A percentile compares a stretch with the other conserved stretches of the same genome.
Evolutionary conservation across 768 basidiomycete species (phyloP).

Genomic region (Pisolithus tinctorius): DNA sequence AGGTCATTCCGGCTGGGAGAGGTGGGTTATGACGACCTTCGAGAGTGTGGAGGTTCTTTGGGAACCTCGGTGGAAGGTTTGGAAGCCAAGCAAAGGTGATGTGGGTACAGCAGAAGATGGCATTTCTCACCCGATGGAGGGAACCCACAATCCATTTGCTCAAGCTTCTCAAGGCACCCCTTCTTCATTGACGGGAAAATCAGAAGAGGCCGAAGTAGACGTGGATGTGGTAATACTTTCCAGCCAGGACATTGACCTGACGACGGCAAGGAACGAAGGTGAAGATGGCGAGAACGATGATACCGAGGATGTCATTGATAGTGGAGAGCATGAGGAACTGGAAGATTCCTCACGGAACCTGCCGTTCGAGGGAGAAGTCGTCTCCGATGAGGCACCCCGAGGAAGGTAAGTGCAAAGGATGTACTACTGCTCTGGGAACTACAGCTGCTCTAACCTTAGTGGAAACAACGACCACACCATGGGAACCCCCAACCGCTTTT

Average conservation of each 20-base stretch:
- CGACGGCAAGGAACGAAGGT: conserved; percentile 11
- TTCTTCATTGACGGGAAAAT: conserved; percentile 3
- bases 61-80: conserved; percentile 54
- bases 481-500: conserved; percentile 1
- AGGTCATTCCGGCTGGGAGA: conserved; percentile 47
- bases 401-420: background rate
- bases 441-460: background rate
- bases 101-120: conserved; percentile 18
- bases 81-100: conserved; percentile 37
- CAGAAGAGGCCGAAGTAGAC: conserved; percentile 17
- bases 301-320: conserved; percentile 9
- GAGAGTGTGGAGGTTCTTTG: conserved; percentile 87
- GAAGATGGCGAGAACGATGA: conserved; percentile 14
- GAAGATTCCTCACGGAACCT: background rate
- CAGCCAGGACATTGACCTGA: conserved; percentile 29
- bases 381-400: background rate
- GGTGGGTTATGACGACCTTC: conserved; percentile 80
- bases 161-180: conserved; percentile 11
- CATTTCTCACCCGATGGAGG: conserved; percentile 13
- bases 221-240: conserved; percentile 25
- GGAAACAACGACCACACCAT: background rate
- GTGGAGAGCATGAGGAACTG: conserved; percentile 5
- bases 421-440: no score
- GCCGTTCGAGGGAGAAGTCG: background rate
- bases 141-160: conserved; percentile 20